Percentiles rank a stretch among this genome's conserved stretches.
phyloP scores from a whole-genome alignment of 1,139 yeast genomes.

The Yamadazyma pseudoaaseri region DNA sequence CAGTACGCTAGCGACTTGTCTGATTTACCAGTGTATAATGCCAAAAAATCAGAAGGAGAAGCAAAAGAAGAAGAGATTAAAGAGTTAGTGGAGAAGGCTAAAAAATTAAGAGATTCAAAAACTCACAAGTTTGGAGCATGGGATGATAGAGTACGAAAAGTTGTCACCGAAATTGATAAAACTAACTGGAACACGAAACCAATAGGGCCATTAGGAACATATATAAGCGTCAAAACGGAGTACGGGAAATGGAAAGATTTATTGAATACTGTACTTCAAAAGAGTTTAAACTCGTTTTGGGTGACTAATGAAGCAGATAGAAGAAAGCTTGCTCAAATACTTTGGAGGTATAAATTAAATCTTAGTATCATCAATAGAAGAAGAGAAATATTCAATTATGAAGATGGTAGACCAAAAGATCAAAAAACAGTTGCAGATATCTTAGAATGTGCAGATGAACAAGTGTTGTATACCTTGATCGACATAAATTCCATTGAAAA shows the following conservation, averaged over 20 bases:
- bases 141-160: slow-evolving; percentile 40
- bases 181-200: slow-evolving; percentile 50
- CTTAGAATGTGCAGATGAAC: slow-evolving; percentile 52
- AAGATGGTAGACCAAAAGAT: slow-evolving; percentile 23
- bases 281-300: slow-evolving; percentile 59
- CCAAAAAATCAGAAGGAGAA: slow-evolving; percentile 1
- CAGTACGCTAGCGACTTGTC: background rate
- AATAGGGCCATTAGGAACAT: slow-evolving; percentile 81
- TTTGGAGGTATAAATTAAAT: slow-evolving; percentile 28
- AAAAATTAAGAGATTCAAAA: slow-evolving; percentile 19
- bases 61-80: slow-evolving; percentile 6
- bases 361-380: slow-evolving; percentile 51
- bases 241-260: slow-evolving; percentile 60
- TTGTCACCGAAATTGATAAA: slow-evolving; percentile 42
- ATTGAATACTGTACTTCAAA: slow-evolving; percentile 51
- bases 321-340: slow-evolving; percentile 40
- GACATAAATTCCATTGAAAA: slow-evolving; percentile 65
- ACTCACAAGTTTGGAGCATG: slow-evolving; percentile 43
- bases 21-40: background rate
- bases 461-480: slow-evolving; percentile 59
- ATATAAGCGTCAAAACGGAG: slow-evolving; percentile 55
- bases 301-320: slow-evolving; percentile 68
- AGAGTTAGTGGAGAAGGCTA: slow-evolving; percentile 16
- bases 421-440: slow-evolving; percentile 59
- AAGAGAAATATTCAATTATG: slow-evolving; percentile 56